Percentiles rank a stretch among this genome's conserved stretches.
Evolutionary conservation across 805 yeast genomes (phyloP).

Genomic region (Sugiyamaella chiloensis): DNA sequence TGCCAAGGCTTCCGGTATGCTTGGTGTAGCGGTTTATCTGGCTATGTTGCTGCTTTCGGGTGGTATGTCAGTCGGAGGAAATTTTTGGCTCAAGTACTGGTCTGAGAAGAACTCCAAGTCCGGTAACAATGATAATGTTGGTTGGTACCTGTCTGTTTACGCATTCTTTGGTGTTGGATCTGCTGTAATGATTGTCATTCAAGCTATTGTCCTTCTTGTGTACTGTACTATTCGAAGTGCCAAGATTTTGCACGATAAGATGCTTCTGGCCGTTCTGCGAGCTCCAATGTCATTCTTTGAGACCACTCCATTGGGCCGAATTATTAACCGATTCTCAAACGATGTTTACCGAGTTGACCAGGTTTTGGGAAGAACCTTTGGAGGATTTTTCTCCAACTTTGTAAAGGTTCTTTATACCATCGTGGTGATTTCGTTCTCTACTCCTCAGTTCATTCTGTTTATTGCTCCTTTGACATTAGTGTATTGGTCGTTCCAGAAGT

Average conservation of each 20-base stretch:
- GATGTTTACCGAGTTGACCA: slow-evolving; percentile 91
- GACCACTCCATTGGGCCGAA: slow-evolving; percentile 92
- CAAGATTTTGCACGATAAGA: slow-evolving; percentile 58
- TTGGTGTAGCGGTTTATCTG: slow-evolving; percentile 58
- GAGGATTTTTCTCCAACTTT: slow-evolving; percentile 38
- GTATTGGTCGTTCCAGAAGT: slow-evolving; percentile 68
- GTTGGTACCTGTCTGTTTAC: slow-evolving; percentile 70
- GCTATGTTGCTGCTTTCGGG: slow-evolving; percentile 55
- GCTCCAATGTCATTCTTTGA: slow-evolving; percentile 97
- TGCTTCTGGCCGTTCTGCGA: slow-evolving; percentile 71
- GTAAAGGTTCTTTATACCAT: slow-evolving; percentile 59
- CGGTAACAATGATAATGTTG: slow-evolving; percentile 72
- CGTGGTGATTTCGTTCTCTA: slow-evolving; percentile 74
- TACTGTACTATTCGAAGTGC: slow-evolving; percentile 84
- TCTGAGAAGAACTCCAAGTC: slow-evolving; percentile 76
- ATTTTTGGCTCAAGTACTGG: slow-evolving; percentile 96
- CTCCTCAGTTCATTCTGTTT: slow-evolving; percentile 81
- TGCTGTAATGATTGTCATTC: slow-evolving; percentile 58
- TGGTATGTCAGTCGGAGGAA: slow-evolving; percentile 61
- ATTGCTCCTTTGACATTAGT: slow-evolving; percentile 62
- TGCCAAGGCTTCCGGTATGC: slow-evolving; percentile 81
- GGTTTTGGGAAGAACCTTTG: slow-evolving; percentile 44
- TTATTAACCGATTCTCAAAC: slow-evolving; percentile 84
- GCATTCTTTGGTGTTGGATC: slow-evolving; percentile 68
- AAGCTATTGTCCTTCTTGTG: slow-evolving; percentile 70